Conservation (phyloP, 805 yeast genomes). For the Metschnikowia drakensbergensis region DNA sequence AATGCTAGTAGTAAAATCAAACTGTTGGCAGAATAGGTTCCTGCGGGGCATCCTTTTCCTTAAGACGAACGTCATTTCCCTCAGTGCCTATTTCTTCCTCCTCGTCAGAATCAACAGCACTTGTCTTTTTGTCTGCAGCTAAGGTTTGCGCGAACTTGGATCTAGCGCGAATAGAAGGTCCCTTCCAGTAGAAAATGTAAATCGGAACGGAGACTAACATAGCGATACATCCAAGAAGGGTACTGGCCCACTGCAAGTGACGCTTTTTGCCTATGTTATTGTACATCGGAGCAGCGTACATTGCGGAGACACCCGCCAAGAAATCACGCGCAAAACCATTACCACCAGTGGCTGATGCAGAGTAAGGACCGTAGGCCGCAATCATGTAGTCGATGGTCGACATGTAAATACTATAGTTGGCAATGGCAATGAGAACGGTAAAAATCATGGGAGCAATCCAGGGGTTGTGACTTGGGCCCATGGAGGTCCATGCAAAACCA, state of each 20-base stretch:
- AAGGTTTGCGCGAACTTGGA: constrained; percentile 37
- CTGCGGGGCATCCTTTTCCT: constrained; percentile 1
- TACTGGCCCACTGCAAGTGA: constrained; percentile 39
- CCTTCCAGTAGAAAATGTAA: constrained; percentile 39
- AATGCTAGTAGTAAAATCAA: not conserved
- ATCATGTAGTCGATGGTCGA: constrained; percentile 44
- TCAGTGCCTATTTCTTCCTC: constrained; percentile 7
- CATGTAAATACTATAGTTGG: constrained; percentile 41
- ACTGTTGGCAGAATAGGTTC: not conserved
- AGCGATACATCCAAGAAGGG: constrained; percentile 34
- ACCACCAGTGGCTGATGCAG: constrained; percentile 44
- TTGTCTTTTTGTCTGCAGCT: constrained; percentile 24
- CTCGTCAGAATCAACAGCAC: constrained; percentile 10
- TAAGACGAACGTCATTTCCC: not conserved
- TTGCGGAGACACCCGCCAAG: constrained; percentile 37
- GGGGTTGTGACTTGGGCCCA: constrained; percentile 35
- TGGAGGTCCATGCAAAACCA: constrained; percentile 41
- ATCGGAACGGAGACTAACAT: constrained; percentile 33
- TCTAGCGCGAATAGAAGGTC: constrained; percentile 31
- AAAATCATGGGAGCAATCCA: constrained; percentile 43
- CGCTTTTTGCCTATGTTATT: constrained; percentile 26
- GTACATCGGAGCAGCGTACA: constrained; percentile 38
- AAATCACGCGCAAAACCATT: constrained; percentile 42
- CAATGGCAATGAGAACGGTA: constrained; percentile 34
- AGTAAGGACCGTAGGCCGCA: constrained; percentile 40